Base-by-base conservation (phyloP, 2,329 filamentous ascomycete species). In the Cordyceps cateniannulata region DNA sequence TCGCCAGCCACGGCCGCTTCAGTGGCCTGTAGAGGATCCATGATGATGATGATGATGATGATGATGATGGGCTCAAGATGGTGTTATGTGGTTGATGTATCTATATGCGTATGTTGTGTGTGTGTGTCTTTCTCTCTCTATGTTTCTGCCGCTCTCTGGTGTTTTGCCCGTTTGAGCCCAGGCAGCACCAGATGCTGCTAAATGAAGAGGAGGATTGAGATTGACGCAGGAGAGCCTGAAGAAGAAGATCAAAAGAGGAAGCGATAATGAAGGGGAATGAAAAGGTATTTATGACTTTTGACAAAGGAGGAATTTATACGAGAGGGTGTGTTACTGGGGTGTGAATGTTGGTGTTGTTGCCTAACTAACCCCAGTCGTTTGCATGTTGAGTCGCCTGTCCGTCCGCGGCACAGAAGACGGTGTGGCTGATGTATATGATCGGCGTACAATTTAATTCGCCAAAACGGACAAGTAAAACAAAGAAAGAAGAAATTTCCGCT, bases 11-110 rank as follows among this genome's bases (percentile, higher is more conserved):
- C 12, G 51, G 51, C 53, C 2, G 24, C 42, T 1, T 48, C 42
- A 7, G n/a, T 38, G 16, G 48, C 48, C 12, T 47, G 53, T 5
- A 53, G 12, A 29, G 49, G 59, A 51, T 58, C 50, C 61, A 62
- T 60, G 54, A 29, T 44, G 10, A 50, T 2, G 42, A 22, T 20
- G 42, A 50, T 2, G 42, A 22, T 20, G 42, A 62, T 60, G 54
- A 29, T 44, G 10, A 50, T 2, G 42, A 22, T 20, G 42, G 42
- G n/a, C 18, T 32, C 42, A 22, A 22, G 5, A 42, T n/a, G 12
- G 35, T 22, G 7, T 24, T 38, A 7, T 45, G 18, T 45, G 9
- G 3, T 29, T 32, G 24, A 20, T 5, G 18, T 6, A 8, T 16
- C 14, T 7, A 29, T 22, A 3, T 44, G 38, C 14, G 24, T 44